Percentiles rank a stretch among this genome's conserved stretches.
Evolutionary conservation across 805 yeast genomes (phyloP).

Genomic region (Lipomyces sp.): DNA sequence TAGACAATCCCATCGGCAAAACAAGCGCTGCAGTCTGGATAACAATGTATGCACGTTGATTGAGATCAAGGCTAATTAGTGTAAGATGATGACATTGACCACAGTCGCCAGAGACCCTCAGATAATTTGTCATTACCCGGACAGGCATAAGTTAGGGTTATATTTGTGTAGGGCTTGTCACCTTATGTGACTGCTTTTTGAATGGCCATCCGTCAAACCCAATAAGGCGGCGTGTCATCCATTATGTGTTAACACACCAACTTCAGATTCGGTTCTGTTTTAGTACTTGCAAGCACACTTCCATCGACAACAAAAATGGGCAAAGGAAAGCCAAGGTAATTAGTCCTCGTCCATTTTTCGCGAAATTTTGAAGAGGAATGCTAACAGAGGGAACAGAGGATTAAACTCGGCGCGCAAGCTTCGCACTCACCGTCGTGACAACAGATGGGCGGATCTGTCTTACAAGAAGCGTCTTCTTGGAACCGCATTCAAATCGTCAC

Average conservation of each 20-base stretch:
- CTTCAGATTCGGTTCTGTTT: no score
- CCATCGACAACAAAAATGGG: slow-evolving; percentile 68
- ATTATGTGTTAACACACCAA: no score
- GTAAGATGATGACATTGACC: no score
- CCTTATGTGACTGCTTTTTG: slow-evolving; percentile 20
- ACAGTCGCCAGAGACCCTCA: background rate
- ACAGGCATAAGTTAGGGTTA: slow-evolving; percentile 2
- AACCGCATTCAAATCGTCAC: slow-evolving; percentile 99
- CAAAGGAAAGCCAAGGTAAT: slow-evolving; percentile 86
- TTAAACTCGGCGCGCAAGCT: slow-evolving; percentile 99
- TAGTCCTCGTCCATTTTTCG: background rate
- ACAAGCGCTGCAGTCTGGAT: background rate
- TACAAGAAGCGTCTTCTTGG: slow-evolving; percentile 99
- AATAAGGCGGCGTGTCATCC: no score
- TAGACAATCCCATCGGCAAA: background rate
- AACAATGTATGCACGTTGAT: background rate
- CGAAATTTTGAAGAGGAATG: background rate
- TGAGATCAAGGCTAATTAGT: no score
- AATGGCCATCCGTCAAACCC: no score
- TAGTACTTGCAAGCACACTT: background rate
- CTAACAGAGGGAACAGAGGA: slow-evolving; percentile 65
- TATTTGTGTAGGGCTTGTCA: background rate
- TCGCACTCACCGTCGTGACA: slow-evolving; percentile 99
- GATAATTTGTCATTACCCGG: background rate
- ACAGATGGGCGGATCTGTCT: slow-evolving; percentile 99